Percentiles rank a stretch among this genome's conserved stretches.
Conservation (phyloP, 1,139 yeast species). For the Yamadazyma diospyri region DNA sequence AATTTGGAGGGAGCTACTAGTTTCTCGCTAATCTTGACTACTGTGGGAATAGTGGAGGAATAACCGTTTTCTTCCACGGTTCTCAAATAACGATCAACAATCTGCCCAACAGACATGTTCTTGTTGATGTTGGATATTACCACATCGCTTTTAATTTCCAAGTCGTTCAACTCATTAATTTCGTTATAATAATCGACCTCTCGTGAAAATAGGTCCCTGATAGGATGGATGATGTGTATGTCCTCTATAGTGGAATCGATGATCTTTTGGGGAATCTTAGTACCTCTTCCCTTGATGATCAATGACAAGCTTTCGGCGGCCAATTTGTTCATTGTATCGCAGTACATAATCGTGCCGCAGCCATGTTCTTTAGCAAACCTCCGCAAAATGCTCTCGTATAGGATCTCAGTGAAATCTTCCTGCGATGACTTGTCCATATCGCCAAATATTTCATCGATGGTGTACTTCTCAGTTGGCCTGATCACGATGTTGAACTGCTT, state of each 20-base stretch:
- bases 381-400: constrained; percentile 47
- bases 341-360: constrained; percentile 60
- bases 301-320: constrained; percentile 77
- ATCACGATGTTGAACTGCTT: constrained; percentile 26
- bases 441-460: constrained; percentile 25
- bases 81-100: constrained; percentile 70
- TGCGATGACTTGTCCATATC: constrained; percentile 51
- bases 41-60: constrained; percentile 91
- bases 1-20: constrained; percentile 51
- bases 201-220: constrained; percentile 66
- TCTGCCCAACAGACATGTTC: constrained; percentile 75
- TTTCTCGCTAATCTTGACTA: constrained; percentile 84
- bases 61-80: constrained; percentile 72
- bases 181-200: constrained; percentile 58
- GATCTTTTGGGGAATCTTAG: constrained; percentile 52
- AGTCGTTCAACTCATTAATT: constrained; percentile 26
- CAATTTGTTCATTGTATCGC: constrained; percentile 78
- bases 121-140: constrained; percentile 43
- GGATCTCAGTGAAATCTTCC: constrained; percentile 56
- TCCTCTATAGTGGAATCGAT: constrained; percentile 40
- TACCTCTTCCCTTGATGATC: constrained; percentile 90
- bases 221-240: constrained; percentile 57
- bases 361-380: constrained; percentile 43
- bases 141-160: constrained; percentile 12
- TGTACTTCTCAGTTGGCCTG: constrained; percentile 8